These are phyloP conservation scores for Mytilinidion resinicola DNA, from an alignment of 495 filamentous ascomycete species.

Conservation along the genomic window DNA sequence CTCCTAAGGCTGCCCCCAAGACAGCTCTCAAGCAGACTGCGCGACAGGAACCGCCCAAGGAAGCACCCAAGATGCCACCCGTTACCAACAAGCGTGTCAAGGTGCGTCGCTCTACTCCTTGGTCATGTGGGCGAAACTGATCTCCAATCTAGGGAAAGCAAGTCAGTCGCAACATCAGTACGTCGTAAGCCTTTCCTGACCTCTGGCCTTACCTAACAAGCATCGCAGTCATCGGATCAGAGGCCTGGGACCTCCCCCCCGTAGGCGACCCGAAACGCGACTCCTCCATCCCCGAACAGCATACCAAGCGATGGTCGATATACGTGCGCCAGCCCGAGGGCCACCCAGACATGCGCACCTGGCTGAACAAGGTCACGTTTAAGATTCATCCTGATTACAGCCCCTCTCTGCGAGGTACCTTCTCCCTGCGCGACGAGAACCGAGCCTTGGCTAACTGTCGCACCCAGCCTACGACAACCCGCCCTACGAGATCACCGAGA, in stretches of 20 bases:
- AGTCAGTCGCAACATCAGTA: slow-evolving; percentile 67
- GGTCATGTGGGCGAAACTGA: no score
- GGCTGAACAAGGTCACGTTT: slow-evolving; percentile 95
- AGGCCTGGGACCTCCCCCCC: slow-evolving; percentile 69
- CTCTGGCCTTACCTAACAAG: slow-evolving; percentile 6
- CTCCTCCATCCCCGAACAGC: slow-evolving; percentile 55
- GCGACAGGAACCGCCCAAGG: no score
- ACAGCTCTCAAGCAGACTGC: no score
- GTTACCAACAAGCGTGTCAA: slow-evolving; percentile 53
- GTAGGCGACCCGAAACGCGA: slow-evolving; percentile 67
- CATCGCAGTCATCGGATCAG: slow-evolving; percentile 69
- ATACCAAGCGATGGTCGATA: slow-evolving; percentile 93
- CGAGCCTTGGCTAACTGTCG: not conserved
- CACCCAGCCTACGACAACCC: slow-evolving; percentile 53
- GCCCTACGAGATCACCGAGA: slow-evolving; percentile 82
- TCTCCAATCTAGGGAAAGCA: slow-evolving; percentile 56
- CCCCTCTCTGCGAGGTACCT: slow-evolving; percentile 68
- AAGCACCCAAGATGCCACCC: slow-evolving; percentile 44
- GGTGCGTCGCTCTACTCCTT: slow-evolving; percentile 35
- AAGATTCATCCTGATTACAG: slow-evolving; percentile 94
- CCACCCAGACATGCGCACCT: slow-evolving; percentile 78
- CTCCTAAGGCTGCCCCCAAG: no score
- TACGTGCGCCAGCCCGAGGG: slow-evolving; percentile 82
- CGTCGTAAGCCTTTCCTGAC: slow-evolving; percentile 13
- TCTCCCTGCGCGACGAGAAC: not conserved